Conservation (phyloP, 164 flowering plant species). For the Cinnamomum chago region DNA sequence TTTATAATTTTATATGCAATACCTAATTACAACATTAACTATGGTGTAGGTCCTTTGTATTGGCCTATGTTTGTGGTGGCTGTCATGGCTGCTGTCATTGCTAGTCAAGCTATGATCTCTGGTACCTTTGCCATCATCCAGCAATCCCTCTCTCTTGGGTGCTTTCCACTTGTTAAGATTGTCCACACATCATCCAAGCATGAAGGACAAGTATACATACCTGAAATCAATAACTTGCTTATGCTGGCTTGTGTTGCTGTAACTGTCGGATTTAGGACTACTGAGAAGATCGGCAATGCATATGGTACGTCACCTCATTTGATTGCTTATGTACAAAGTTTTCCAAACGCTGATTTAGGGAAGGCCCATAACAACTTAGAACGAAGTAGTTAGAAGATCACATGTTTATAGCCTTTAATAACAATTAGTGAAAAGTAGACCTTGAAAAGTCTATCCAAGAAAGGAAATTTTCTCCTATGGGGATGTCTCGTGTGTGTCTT, state of each 20-base stretch:
- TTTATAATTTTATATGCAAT: no score
- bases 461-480: no score
- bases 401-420: no score
- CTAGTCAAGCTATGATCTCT: slow-evolving; percentile 68
- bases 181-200: slow-evolving; percentile 53
- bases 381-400: no score
- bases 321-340: no score
- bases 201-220: slow-evolving; percentile 37
- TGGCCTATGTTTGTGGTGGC: slow-evolving; percentile 81
- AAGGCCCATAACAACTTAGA: no score
- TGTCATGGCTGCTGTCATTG: slow-evolving; percentile 62
- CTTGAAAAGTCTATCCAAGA: no score
- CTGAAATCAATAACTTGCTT: slow-evolving; percentile 53
- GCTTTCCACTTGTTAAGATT: slow-evolving; percentile 57
- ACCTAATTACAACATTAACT: background rate
- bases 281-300: slow-evolving; percentile 27
- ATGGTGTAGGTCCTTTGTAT: slow-evolving; percentile 31
- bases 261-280: slow-evolving; percentile 22
- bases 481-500: no score
- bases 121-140: slow-evolving; percentile 58
- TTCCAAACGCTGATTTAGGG: no score
- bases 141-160: slow-evolving; percentile 46
- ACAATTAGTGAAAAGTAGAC: no score
- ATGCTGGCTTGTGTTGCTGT: slow-evolving; percentile 27
- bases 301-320: slow-evolving; percentile 18